Conservation (phyloP, 2,329 filamentous ascomycete genomes). For the Diaporthe citriasiana region DNA sequence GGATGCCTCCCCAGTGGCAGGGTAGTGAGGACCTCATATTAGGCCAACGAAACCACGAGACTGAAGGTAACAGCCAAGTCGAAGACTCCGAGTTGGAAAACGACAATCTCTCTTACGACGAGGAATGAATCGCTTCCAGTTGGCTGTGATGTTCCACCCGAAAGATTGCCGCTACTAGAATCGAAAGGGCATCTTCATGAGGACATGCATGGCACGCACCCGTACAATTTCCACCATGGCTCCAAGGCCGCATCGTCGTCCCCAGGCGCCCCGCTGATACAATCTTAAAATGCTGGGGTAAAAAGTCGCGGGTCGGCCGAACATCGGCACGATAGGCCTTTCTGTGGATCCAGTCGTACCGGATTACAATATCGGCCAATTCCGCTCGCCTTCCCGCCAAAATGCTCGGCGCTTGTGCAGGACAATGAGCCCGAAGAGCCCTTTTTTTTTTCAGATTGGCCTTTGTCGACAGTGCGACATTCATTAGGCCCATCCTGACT, state of each 20-base stretch:
- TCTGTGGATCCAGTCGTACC: slow-evolving; percentile 35
- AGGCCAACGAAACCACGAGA: slow-evolving; percentile 50
- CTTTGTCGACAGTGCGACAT: not conserved
- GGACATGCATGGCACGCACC: slow-evolving; percentile 7
- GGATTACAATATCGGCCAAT: slow-evolving; percentile 39
- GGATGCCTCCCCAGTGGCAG: slow-evolving; percentile 76
- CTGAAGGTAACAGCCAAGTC: slow-evolving; percentile 58
- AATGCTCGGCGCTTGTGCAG: slow-evolving; percentile 38
- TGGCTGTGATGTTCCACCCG: not conserved
- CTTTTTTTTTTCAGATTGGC: not conserved
- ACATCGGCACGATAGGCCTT: slow-evolving; percentile 37
- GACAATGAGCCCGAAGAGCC: slow-evolving; percentile 13
- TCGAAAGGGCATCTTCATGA: not conserved
- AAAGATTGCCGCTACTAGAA: not conserved
- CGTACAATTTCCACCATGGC: not conserved
- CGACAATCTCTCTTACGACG: slow-evolving; percentile 43
- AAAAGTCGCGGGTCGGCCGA: slow-evolving; percentile 39
- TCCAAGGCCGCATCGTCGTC: slow-evolving; percentile 25
- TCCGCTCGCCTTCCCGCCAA: slow-evolving; percentile 41
- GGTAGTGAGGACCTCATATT: slow-evolving; percentile 75
- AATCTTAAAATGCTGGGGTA: slow-evolving; percentile 37
- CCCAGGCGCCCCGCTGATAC: slow-evolving; percentile 17
- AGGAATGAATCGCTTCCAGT: slow-evolving; percentile 34
- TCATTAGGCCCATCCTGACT: not conserved
- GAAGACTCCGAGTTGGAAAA: slow-evolving; percentile 51